Conservation (phyloP, 1,284 basidiomycete genomes). For the Cryptococcus maquisensis region DNA sequence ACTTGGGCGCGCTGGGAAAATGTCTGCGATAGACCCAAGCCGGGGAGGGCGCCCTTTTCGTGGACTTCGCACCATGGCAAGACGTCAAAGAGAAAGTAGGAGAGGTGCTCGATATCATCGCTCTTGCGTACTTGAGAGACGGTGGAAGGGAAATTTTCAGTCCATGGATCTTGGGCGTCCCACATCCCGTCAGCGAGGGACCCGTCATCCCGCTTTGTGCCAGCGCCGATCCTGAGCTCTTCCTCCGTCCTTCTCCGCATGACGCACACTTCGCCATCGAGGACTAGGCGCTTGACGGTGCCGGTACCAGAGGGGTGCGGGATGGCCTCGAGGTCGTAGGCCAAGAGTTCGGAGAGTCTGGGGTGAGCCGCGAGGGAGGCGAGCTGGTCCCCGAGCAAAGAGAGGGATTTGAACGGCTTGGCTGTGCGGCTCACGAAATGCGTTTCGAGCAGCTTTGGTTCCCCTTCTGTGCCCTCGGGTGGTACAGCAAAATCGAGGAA, state of each 20-base stretch:
- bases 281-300: slow-evolving; percentile 35
- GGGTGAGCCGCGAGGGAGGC: slow-evolving; percentile 12
- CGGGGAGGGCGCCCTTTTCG: not conserved
- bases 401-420: slow-evolving; percentile 33
- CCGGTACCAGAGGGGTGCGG: not conserved
- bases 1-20: slow-evolving; percentile 27
- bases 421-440: slow-evolving; percentile 34
- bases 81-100: slow-evolving; percentile 41
- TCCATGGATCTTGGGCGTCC: slow-evolving; percentile 19
- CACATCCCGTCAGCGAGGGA: slow-evolving; percentile 14
- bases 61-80: slow-evolving; percentile 30
- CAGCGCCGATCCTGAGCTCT: slow-evolving; percentile 1
- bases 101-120: slow-evolving; percentile 25
- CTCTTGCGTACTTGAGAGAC: slow-evolving; percentile 31
- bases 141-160: slow-evolving; percentile 41
- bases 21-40: slow-evolving; percentile 8
- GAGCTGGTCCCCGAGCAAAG: slow-evolving; percentile 24
- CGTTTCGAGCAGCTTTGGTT: slow-evolving; percentile 8
- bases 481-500: slow-evolving; percentile 35
- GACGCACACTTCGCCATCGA: slow-evolving; percentile 47
- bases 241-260: slow-evolving; percentile 18
- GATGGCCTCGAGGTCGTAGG: slow-evolving; percentile 13
- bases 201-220: slow-evolving; percentile 11
- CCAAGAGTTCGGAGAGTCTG: slow-evolving; percentile 7
- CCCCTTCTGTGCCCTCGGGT: not conserved